A percentile compares a stretch with the other conserved stretches of the same genome.
These are phyloP conservation scores for Pythium grandisporangium DNA, from an alignment of 352 stramenopile species.

Conservation along the genomic window DNA sequence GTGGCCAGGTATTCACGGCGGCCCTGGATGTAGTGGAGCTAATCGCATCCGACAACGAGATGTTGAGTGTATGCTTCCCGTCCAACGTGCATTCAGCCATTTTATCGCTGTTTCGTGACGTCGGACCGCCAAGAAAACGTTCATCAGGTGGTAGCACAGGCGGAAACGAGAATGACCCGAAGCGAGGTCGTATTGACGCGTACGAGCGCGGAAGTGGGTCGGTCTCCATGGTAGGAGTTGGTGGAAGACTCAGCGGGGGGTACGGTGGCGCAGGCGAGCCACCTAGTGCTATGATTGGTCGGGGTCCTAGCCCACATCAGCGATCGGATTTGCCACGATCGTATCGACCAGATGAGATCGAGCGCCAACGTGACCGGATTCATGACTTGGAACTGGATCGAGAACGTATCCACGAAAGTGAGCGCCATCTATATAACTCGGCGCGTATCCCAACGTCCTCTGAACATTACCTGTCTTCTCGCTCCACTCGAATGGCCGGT, in stretches of 20 bases:
- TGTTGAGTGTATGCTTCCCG: slow-evolving; percentile 57
- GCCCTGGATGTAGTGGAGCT: slow-evolving; percentile 60
- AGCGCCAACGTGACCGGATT: slow-evolving; percentile 6
- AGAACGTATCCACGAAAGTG: no score
- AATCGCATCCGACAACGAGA: slow-evolving; percentile 57
- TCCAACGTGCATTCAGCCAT: slow-evolving; percentile 66
- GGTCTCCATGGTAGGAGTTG: no score
- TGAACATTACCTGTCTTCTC: no score
- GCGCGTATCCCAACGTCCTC: no score
- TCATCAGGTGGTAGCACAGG: no score
- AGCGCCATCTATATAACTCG: no score
- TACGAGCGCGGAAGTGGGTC: no score
- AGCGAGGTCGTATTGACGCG: slow-evolving; percentile 25
- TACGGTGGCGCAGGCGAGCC: no score
- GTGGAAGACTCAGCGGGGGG: no score
- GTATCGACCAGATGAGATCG: slow-evolving; percentile 7
- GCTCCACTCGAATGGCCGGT: no score
- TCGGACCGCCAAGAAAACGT: slow-evolving; percentile 16
- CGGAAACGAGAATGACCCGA: slow-evolving; percentile 21
- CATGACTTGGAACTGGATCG: no score
- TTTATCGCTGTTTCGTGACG: slow-evolving; percentile 48
- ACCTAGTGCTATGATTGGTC: no score
- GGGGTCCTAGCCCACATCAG: slow-evolving; percentile 6
- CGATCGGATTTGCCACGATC: slow-evolving; percentile 4
- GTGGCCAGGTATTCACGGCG: slow-evolving; percentile 36